These are phyloP conservation scores for Malus hybrid DNA, from an alignment of 331 rosid species.

Conservation along the genomic window DNA sequence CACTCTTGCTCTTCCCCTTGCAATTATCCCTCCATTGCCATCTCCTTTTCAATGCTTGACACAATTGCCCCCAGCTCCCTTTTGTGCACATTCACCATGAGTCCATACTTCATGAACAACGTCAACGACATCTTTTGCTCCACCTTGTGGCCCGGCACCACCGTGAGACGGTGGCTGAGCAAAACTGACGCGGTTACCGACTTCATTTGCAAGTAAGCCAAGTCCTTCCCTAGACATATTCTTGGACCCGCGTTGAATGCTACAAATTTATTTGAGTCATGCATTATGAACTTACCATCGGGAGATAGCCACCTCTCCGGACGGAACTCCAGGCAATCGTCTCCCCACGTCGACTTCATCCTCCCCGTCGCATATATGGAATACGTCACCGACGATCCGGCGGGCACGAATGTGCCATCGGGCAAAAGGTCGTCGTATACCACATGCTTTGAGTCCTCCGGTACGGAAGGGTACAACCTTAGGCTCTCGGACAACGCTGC, in stretches of 20 bases:
- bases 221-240: slow-evolving; percentile 80
- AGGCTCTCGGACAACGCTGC: slow-evolving; percentile 87
- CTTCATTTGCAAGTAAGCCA: slow-evolving; percentile 90
- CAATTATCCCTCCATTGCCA: slow-evolving; percentile 1
- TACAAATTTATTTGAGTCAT: slow-evolving; percentile 66
- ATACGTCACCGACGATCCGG: slow-evolving; percentile 76
- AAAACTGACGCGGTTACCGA: slow-evolving; percentile 73
- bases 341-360: slow-evolving; percentile 80
- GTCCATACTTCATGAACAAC: slow-evolving; percentile 88
- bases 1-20: slow-evolving; percentile 10
- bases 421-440: slow-evolving; percentile 63
- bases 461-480: slow-evolving; percentile 82
- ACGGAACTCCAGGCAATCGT: slow-evolving; percentile 72
- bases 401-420: slow-evolving; percentile 76
- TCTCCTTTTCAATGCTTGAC: slow-evolving; percentile 23
- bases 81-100: slow-evolving; percentile 45
- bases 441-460: slow-evolving; percentile 85
- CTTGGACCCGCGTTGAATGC: slow-evolving; percentile 96
- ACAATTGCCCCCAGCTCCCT: slow-evolving; percentile 52
- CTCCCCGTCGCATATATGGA: slow-evolving; percentile 82
- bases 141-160: slow-evolving; percentile 63
- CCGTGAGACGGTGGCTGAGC: slow-evolving; percentile 57
- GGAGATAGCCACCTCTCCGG: slow-evolving; percentile 85
- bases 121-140: slow-evolving; percentile 92
- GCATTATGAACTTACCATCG: slow-evolving; percentile 55